A percentile compares a stretch with the other conserved stretches of the same genome.
Evolutionary conservation across 2,329 filamentous ascomycete species (phyloP).

Genomic region (Trichoderma polysporum): DNA sequence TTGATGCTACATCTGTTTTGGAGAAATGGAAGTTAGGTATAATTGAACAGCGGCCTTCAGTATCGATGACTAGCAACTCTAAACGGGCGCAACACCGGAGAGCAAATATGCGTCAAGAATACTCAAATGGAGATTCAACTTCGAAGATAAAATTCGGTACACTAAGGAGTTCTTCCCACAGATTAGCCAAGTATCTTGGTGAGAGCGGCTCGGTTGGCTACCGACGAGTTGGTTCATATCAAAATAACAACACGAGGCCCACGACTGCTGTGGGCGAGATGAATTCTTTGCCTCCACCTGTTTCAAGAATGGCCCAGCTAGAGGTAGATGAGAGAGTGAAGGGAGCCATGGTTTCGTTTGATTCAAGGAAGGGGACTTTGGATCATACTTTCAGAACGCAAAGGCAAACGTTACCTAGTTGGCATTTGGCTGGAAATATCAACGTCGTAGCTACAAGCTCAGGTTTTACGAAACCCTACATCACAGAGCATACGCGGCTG

Average conservation of each 20-base stretch:
- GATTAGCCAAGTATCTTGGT: slow-evolving; percentile 33
- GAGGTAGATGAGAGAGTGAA: slow-evolving; percentile 46
- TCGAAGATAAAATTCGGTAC: background rate
- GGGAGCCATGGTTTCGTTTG: slow-evolving; percentile 43
- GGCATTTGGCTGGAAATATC: slow-evolving; percentile 6
- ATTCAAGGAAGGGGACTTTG: slow-evolving; percentile 52
- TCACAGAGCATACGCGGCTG: background rate
- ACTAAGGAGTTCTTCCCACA: slow-evolving; percentile 25
- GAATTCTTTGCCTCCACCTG: background rate
- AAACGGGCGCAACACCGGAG: slow-evolving; percentile 19
- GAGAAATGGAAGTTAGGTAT: slow-evolving; percentile 56
- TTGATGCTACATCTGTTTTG: slow-evolving; percentile 55
- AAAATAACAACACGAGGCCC: background rate
- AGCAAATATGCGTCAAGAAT: slow-evolving; percentile 24
- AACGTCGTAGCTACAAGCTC: background rate
- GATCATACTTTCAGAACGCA: slow-evolving; percentile 53
- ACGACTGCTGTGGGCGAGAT: background rate
- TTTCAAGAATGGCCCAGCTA: slow-evolving; percentile 54
- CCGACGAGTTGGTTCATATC: slow-evolving; percentile 10
- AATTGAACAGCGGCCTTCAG: slow-evolving; percentile 44
- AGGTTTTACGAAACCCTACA: background rate
- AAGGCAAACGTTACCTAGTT: slow-evolving; percentile 31
- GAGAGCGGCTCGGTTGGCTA: slow-evolving; percentile 32
- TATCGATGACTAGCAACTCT: slow-evolving; percentile 30
- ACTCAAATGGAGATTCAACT: background rate